phyloP scores from a whole-genome alignment of 441 rosid species.

The Aleurites moluccanus region DNA sequence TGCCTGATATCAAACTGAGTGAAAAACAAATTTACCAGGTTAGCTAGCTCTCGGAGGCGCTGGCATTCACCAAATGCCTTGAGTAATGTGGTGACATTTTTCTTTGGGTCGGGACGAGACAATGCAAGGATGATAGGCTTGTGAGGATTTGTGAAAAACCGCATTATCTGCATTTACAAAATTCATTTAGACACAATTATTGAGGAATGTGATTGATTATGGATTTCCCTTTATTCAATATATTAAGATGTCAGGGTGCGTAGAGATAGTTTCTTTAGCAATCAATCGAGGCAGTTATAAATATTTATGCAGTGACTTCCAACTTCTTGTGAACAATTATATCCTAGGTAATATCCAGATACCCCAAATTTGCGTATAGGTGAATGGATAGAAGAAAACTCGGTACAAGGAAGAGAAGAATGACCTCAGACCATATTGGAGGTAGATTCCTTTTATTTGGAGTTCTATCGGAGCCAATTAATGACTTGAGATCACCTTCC shows the following conservation, averaged over 20 bases:
- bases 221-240: background rate
- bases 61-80: slow-evolving; percentile 93
- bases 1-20: slow-evolving; percentile 5
- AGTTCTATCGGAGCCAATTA: slow-evolving; percentile 61
- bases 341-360: too few relatives aligned
- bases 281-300: background rate
- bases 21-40: slow-evolving; percentile 51
- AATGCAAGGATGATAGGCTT: slow-evolving; percentile 90
- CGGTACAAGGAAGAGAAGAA: slow-evolving; percentile 10
- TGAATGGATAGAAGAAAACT: background rate
- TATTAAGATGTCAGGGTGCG: background rate
- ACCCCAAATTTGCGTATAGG: background rate
- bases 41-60: slow-evolving; percentile 85
- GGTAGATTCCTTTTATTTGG: slow-evolving; percentile 73
- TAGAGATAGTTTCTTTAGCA: background rate
- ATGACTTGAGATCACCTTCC: slow-evolving; percentile 66
- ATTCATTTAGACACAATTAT: slow-evolving; percentile 3
- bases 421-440: slow-evolving; percentile 91
- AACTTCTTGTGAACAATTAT: background rate
- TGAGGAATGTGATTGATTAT: background rate
- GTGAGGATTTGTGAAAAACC: slow-evolving; percentile 90
- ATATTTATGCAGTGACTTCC: slow-evolving; percentile 1
- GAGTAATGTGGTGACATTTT: slow-evolving; percentile 84
- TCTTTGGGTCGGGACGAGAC: slow-evolving; percentile 95
- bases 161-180: slow-evolving; percentile 59